Conservation (phyloP, 1,284 basidiomycete species). For the Puccinia novopanici region DNA sequence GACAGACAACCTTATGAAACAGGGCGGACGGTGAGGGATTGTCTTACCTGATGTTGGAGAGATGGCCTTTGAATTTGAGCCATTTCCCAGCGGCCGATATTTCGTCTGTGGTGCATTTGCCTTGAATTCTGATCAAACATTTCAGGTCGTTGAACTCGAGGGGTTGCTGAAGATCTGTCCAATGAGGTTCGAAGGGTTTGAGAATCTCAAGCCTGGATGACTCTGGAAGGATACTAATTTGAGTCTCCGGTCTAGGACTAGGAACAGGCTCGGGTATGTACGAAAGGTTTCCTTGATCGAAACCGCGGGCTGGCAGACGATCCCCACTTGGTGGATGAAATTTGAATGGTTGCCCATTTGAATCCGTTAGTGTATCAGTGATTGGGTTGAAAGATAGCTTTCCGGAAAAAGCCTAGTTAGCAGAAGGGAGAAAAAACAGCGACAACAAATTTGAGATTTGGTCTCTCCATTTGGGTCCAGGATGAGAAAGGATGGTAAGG, state of each 20-base stretch:
- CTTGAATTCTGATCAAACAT: constrained; percentile 85
- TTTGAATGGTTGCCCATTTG: constrained; percentile 67
- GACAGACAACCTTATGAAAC: too few relatives aligned
- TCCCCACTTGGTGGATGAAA: constrained; percentile 82
- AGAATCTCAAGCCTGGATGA: constrained; percentile 85
- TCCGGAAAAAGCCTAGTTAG: constrained; percentile 80
- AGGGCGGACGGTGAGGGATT: too few relatives aligned
- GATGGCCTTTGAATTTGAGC: constrained; percentile 85
- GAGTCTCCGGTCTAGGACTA: constrained; percentile 71
- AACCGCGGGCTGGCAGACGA: constrained; percentile 81
- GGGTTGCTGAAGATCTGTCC: constrained; percentile 65
- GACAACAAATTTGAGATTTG: neutral
- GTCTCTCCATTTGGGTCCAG: neutral
- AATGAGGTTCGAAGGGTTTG: constrained; percentile 80
- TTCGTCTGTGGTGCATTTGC: constrained; percentile 98
- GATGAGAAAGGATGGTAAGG: constrained; percentile 50
- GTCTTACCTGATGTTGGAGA: constrained; percentile 55
- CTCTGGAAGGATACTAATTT: constrained; percentile 75
- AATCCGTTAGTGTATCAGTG: constrained; percentile 73
- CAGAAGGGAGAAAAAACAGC: neutral
- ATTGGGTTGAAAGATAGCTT: constrained; percentile 92
- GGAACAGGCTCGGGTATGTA: constrained; percentile 71
- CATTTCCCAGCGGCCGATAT: constrained; percentile 94
- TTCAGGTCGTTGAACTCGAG: constrained; percentile 71
- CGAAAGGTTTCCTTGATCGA: constrained; percentile 69